Conservation (phyloP, 352 stramenopile species). For the Globisporangium echinulatum region DNA sequence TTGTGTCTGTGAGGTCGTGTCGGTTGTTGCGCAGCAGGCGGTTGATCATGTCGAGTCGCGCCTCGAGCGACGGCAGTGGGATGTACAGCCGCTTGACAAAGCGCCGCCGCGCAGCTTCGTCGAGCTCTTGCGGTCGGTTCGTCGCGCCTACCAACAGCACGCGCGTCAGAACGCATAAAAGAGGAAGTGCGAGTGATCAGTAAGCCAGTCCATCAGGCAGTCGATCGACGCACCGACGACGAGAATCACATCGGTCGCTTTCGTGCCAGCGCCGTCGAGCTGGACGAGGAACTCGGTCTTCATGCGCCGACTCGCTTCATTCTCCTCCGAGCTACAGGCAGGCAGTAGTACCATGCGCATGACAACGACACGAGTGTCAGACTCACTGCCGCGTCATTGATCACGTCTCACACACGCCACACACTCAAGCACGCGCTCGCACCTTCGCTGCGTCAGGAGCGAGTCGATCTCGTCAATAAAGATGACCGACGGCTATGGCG, state of each 20-base stretch:
- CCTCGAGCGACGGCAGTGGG: constrained; percentile 87
- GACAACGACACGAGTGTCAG: background rate
- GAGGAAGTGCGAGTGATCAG: background rate
- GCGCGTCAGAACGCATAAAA: background rate
- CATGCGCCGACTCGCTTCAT: constrained; percentile 95
- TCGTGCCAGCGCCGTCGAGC: constrained; percentile 93
- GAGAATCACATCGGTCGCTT: constrained; percentile 87
- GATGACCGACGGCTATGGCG: constrained; percentile 90
- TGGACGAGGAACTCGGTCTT: constrained; percentile 99
- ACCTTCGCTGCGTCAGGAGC: constrained; percentile 94
- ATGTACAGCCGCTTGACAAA: constrained; percentile 99
- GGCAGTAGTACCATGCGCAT: background rate
- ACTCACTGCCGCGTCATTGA: background rate
- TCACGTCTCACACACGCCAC: background rate
- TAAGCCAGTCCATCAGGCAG: background rate
- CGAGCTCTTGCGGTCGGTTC: constrained; percentile 96
- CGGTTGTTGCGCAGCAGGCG: constrained; percentile 92
- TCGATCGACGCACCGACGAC: constrained; percentile 51
- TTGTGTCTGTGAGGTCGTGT: constrained; percentile 80
- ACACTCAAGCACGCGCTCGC: background rate
- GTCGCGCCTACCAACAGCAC: constrained; percentile 83
- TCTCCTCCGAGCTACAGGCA: constrained; percentile 87
- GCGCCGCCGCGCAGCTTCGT: constrained; percentile 94
- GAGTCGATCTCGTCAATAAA: constrained; percentile 99
- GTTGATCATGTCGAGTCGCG: constrained; percentile 84